Percentiles rank a stretch among this genome's conserved stretches.
These are phyloP conservation scores for Rhizophagus sp. DNA, from an alignment of 192 early-diverging fungal species.

Conservation along the genomic window DNA sequence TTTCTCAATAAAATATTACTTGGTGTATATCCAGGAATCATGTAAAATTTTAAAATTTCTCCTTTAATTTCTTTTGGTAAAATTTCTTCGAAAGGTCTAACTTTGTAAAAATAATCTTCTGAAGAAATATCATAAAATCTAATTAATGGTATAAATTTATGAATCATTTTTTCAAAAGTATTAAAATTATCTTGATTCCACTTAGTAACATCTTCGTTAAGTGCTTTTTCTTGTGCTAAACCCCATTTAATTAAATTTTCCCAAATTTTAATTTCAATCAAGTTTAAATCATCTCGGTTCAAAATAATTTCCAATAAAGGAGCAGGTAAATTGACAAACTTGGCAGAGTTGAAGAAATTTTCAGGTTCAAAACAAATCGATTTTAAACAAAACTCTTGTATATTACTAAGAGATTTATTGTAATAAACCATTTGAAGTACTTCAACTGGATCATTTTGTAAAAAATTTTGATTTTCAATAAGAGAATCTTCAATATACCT, in stretches of 20 bases:
- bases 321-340: no score
- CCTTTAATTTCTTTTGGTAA: background rate
- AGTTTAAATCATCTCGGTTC: slow-evolving; percentile 9
- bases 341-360: no score
- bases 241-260: slow-evolving; percentile 26
- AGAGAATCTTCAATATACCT: no score
- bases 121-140: slow-evolving; percentile 12
- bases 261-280: slow-evolving; percentile 25
- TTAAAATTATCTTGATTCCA: slow-evolving; percentile 12
- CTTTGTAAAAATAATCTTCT: background rate
- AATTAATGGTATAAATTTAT: slow-evolving; percentile 17
- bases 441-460: no score
- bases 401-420: no score
- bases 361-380: no score
- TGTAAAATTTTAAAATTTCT: slow-evolving; percentile 8
- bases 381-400: no score
- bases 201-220: background rate
- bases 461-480: no score
- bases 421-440: no score
- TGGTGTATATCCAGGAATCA: background rate
- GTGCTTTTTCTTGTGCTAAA: background rate
- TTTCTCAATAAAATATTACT: background rate
- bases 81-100: slow-evolving; percentile 1
- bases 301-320: background rate
- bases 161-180: background rate